phyloP scores from a whole-genome alignment of 108 stramenopile genomes.

The Asterionellopsis glacialis region DNA sequence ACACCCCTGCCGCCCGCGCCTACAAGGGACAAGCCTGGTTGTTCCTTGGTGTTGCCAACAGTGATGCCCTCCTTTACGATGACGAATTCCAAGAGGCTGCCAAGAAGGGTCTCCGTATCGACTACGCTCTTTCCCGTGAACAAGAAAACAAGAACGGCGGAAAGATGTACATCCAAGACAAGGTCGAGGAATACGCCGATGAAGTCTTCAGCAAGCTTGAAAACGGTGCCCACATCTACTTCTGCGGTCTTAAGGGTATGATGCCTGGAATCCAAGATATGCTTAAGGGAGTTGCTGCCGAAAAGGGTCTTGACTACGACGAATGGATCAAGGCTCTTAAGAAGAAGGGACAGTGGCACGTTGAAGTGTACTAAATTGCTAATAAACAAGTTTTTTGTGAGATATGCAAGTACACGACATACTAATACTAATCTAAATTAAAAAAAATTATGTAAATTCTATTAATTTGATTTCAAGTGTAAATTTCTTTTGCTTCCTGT shows the following conservation, averaged over 20 bases:
- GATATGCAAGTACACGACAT: too few species aligned
- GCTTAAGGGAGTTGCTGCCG: slow-evolving; percentile 79
- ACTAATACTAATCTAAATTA: too few species aligned
- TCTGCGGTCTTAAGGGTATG: slow-evolving; percentile 98
- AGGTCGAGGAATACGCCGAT: slow-evolving; percentile 95
- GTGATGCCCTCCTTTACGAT: slow-evolving; percentile 91
- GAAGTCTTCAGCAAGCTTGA: slow-evolving; percentile 89
- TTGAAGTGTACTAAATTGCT: slow-evolving; percentile 74
- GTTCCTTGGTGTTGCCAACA: slow-evolving; percentile 95
- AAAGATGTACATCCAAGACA: slow-evolving; percentile 99
- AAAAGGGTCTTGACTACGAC: slow-evolving; percentile 85
- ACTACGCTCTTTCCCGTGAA: slow-evolving; percentile 96
- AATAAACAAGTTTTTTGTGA: too few species aligned
- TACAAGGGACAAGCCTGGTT: slow-evolving; percentile 97
- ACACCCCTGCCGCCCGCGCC: slow-evolving; percentile 83
- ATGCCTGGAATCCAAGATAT: slow-evolving; percentile 96
- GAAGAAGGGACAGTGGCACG: slow-evolving; percentile 88
- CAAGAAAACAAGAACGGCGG: slow-evolving; percentile 90
- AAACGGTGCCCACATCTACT: slow-evolving; percentile 95
- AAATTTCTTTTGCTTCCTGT: too few species aligned
- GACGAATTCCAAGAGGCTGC: slow-evolving; percentile 91
- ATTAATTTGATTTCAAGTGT: too few species aligned
- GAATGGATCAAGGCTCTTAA: slow-evolving; percentile 86
- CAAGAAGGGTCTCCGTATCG: slow-evolving; percentile 84
- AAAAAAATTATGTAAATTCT: too few species aligned